Evolutionary conservation across 2,329 filamentous ascomycete genomes (phyloP).

Genomic region (Fusarium sp.): DNA sequence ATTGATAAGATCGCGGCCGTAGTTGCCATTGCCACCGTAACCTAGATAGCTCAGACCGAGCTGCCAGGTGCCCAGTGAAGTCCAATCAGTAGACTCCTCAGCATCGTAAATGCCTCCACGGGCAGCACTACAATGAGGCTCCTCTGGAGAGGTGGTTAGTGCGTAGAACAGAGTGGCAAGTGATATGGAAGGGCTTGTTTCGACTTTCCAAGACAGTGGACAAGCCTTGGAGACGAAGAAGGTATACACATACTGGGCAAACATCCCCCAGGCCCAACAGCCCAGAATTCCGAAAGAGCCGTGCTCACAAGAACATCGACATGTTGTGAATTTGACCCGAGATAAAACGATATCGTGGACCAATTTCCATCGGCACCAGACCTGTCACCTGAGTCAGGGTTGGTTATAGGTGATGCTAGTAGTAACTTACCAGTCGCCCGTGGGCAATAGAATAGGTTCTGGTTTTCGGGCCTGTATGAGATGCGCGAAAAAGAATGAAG

Average conservation of each 20-base stretch:
- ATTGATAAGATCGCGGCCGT: constrained; percentile 66
- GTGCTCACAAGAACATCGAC: constrained; percentile 68
- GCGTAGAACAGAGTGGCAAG: background rate
- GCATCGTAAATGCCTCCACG: constrained; percentile 70
- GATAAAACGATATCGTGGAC: constrained; percentile 72
- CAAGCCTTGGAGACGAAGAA: background rate
- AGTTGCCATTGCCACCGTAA: constrained; percentile 70
- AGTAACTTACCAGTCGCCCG: constrained; percentile 38
- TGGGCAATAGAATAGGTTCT: constrained; percentile 36
- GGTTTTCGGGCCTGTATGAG: constrained; percentile 35
- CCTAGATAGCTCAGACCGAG: constrained; percentile 70
- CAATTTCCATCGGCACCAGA: constrained; percentile 75
- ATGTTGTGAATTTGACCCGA: constrained; percentile 55
- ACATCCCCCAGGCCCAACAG: constrained; percentile 70
- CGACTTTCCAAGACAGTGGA: background rate
- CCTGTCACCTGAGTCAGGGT: constrained; percentile 53
- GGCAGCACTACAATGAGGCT: constrained; percentile 63
- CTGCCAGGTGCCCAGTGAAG: constrained; percentile 67
- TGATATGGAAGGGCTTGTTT: background rate
- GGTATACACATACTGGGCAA: constrained; percentile 54
- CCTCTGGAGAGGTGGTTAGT: constrained; percentile 51
- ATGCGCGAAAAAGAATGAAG: constrained; percentile 27
- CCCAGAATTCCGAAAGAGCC: constrained; percentile 77
- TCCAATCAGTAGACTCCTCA: constrained; percentile 67
- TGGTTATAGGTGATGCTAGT: too few relatives aligned